Evolutionary conservation across 371 early-diverging fungal genomes (phyloP).

Genomic region (Syncephalastrum monosporum): DNA sequence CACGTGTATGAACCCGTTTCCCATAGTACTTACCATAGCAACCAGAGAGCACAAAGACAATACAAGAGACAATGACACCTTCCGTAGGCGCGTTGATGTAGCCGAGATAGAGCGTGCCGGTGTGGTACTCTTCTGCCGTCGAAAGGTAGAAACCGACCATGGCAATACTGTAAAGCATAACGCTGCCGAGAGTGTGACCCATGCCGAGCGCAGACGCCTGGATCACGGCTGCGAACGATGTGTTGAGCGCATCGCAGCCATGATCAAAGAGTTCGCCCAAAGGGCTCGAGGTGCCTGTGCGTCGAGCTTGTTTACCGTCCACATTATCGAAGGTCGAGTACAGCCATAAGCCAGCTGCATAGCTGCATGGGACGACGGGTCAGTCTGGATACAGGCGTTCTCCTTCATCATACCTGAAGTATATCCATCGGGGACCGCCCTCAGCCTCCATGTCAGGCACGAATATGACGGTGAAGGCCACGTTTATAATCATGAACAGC

Average conservation of each 20-base stretch:
- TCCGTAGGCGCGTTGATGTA: conserved; percentile 97
- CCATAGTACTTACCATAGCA: conserved; percentile 36
- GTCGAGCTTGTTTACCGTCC: conserved; percentile 98
- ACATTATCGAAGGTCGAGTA: conserved; percentile 97
- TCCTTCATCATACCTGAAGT: conserved; percentile 29
- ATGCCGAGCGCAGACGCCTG: conserved; percentile 85
- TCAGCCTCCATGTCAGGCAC: conserved; percentile 37
- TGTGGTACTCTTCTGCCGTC: conserved; percentile 97
- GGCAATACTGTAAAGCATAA: conserved; percentile 65
- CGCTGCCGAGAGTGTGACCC: conserved; percentile 72
- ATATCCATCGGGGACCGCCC: conserved; percentile 43
- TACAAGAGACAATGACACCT: conserved; percentile 79
- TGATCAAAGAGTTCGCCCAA: conserved; percentile 96
- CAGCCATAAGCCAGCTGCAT: conserved; percentile 86
- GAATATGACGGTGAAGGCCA: conserved; percentile 59
- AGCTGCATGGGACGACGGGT: conserved; percentile 28
- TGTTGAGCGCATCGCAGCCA: conserved; percentile 94
- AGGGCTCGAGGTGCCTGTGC: conserved; percentile 89
- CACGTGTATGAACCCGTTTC: background rate
- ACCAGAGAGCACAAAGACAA: conserved; percentile 73
- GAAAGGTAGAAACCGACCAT: conserved; percentile 88
- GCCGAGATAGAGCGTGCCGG: conserved; percentile 89
- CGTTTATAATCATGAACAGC: conserved; percentile 79
- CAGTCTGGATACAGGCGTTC: no score
- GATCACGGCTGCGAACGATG: conserved; percentile 82